Percentiles rank a stretch among this genome's conserved stretches.
phyloP scores from a whole-genome alignment of 805 yeast species.

The Myxozyma neglecta region DNA sequence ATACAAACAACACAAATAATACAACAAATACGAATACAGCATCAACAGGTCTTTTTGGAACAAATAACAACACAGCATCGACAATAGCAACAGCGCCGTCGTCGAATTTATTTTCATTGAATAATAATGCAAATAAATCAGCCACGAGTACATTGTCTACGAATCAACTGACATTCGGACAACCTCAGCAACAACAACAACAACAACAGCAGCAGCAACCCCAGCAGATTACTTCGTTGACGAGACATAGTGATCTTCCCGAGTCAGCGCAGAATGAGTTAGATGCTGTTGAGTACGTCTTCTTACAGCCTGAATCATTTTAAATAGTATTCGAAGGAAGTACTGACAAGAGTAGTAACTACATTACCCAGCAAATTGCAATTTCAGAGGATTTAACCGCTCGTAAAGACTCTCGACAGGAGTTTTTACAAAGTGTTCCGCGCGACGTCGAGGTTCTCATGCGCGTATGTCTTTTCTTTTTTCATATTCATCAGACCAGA shows the following conservation, averaged over 20 bases:
- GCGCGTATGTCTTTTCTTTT: slow-evolving; percentile 28
- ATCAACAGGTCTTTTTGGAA: background rate
- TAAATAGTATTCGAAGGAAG: background rate
- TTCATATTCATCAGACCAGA: background rate
- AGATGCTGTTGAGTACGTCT: slow-evolving; percentile 49
- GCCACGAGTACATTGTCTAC: background rate
- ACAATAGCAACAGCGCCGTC: background rate
- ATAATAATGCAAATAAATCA: too few species aligned
- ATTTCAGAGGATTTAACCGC: slow-evolving; percentile 53
- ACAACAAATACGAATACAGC: background rate
- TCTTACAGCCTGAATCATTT: background rate
- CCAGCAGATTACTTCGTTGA: slow-evolving; percentile 50
- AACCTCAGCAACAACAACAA: background rate
- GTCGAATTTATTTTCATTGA: too few species aligned
- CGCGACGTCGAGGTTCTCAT: slow-evolving; percentile 54
- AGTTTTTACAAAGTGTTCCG: slow-evolving; percentile 53
- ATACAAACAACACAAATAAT: background rate
- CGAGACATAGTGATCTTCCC: slow-evolving; percentile 60
- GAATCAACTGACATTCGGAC: background rate
- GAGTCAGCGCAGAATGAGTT: slow-evolving; percentile 53
- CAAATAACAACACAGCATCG: background rate
- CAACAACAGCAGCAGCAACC: slow-evolving; percentile 2
- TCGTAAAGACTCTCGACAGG: slow-evolving; percentile 46
- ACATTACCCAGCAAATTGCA: slow-evolving; percentile 54
- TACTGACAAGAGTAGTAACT: slow-evolving; percentile 35